phyloP scores from a whole-genome alignment of 345 rosid species.

The Populus euphratica region DNA sequence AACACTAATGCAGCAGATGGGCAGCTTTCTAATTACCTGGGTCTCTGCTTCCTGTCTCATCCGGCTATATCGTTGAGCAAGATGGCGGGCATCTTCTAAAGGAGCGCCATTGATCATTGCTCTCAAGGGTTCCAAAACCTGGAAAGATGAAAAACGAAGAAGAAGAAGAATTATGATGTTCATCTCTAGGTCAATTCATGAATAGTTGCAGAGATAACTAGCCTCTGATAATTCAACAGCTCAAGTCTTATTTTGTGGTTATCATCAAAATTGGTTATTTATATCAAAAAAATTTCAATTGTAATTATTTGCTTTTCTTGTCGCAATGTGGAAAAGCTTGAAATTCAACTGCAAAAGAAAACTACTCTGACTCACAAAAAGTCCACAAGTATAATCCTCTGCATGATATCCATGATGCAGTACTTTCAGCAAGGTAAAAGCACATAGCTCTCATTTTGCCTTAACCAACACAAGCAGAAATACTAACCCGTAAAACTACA shows the following conservation, averaged over 20 bases:
- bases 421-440: background rate
- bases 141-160: background rate
- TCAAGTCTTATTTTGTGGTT: background rate
- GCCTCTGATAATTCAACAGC: background rate
- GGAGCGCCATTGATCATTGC: slow-evolving; percentile 77
- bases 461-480: background rate
- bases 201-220: background rate
- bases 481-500: background rate
- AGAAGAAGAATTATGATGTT: no score
- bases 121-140: slow-evolving; percentile 90
- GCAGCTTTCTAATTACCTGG: slow-evolving; percentile 48
- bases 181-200: background rate
- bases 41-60: slow-evolving; percentile 98
- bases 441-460: background rate
- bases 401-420: background rate
- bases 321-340: background rate
- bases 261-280: background rate
- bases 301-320: background rate
- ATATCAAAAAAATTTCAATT: background rate
- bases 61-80: slow-evolving; percentile 95
- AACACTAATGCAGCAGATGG: slow-evolving; percentile 1
- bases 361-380: background rate
- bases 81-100: slow-evolving; percentile 92
- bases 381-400: background rate
- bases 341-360: background rate